Base-by-base conservation (phyloP, 306 rosid species). In the Medicago lupulina region DNA sequence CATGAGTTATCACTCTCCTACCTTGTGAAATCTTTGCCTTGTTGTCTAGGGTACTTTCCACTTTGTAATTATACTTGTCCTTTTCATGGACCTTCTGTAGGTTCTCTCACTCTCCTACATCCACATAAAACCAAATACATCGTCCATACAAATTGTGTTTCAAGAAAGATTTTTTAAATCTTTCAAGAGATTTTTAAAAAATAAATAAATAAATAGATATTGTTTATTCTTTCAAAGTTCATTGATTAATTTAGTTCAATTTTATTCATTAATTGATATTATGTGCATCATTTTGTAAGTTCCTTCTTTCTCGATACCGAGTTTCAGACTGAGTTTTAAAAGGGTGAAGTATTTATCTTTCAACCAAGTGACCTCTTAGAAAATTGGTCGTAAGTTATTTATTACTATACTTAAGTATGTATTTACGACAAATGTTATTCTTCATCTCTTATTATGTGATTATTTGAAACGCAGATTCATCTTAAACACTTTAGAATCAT, bases 41-140 rank as follows among this genome's bases (percentile, higher is more conserved):
- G 75, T 85, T 88, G 88, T 82, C 73, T 74, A 60, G 60, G 74
- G 83, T 75, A 66, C 89, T 87, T 88, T 89, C 75, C 96, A 53
- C 59, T 83, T 74, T 64, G 84, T 91, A 46, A 12, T 76, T 67
- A 36, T 36, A 38, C 66, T 74, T 82, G 84, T 83, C 80, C 75
- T 80, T 69, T 76, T 73, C 69, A 74, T 86, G 89, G 85, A 67
- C 76, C 67, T 62, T 82, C 83, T 51, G 86, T 63, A 86, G 9
- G 87, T 78, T 19, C 59, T 55, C 70, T 69, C 36, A 41, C 76
- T 43, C 54, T 76, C 81, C 70, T 40, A 3, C 12, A 31, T 69
- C 64, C 83, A 75, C 82, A 69, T 39, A 83, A 72, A 80, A 78
- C 88, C 63, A 62, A 59, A 81, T 55, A 21, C 34, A n/a, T 9